These are phyloP conservation scores for Tympanopsis confertula DNA, from an alignment of 2,329 filamentous ascomycete genomes.

Conservation along the genomic window DNA sequence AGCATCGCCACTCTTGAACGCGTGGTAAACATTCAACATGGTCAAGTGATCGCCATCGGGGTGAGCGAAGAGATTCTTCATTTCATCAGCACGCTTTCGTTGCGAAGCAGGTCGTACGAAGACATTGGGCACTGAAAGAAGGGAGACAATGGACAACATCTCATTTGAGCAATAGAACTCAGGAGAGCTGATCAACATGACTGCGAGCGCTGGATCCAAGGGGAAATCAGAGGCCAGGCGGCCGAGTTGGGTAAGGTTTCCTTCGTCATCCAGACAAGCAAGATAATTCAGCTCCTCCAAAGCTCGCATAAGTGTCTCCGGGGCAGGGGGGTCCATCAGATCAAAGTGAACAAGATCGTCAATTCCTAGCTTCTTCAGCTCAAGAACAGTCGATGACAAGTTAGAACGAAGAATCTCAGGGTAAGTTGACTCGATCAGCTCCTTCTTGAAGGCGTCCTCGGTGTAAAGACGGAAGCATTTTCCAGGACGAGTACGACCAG, in stretches of 20 bases:
- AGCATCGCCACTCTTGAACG: conserved; percentile 70
- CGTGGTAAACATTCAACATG: conserved; percentile 94
- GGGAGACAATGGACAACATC: conserved; percentile 84
- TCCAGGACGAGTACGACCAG: conserved; percentile 65
- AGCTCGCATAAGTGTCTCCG: conserved; percentile 95
- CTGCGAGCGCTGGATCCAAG: conserved; percentile 82
- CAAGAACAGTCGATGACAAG: conserved; percentile 83
- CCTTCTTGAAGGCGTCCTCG: conserved; percentile 65
- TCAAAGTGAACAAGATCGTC: conserved; percentile 97
- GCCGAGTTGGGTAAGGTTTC: conserved; percentile 77
- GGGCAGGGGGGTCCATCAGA: conserved; percentile 94
- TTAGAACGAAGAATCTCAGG: conserved; percentile 94
- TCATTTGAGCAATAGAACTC: conserved; percentile 99
- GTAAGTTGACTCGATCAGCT: conserved; percentile 93
- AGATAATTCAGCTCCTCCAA: conserved; percentile 96
- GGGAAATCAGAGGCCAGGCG: conserved; percentile 88
- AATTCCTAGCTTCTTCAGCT: conserved; percentile 93
- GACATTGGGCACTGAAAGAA: conserved; percentile 87
- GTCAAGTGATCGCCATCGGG: conserved; percentile 91
- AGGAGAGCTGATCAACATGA: conserved; percentile 94
- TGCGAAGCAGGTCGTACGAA: conserved; percentile 79
- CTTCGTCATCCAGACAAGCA: conserved; percentile 90
- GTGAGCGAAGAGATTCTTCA: conserved; percentile 90
- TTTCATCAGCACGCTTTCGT: conserved; percentile 87
- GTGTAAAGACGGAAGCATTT: conserved; percentile 71